A percentile compares a stretch with the other conserved stretches of the same genome.
These are phyloP conservation scores for Stephanodiscus triporus DNA, from an alignment of 108 stramenopile genomes.

Conservation along the genomic window DNA sequence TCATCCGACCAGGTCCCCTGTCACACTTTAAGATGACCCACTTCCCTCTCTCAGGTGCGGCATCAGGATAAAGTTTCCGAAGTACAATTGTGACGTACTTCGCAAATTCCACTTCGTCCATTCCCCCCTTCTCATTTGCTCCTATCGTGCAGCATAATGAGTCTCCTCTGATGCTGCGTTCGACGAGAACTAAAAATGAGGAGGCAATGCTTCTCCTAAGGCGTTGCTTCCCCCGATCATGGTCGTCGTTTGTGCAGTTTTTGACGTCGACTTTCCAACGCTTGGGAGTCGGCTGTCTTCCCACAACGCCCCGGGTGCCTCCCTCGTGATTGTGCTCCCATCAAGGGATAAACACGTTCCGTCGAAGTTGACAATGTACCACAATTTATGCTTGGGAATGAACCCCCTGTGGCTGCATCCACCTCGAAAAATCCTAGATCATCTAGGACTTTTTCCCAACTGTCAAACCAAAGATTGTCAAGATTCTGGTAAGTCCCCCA, in stretches of 20 bases:
- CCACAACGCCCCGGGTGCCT: not conserved
- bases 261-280: not conserved
- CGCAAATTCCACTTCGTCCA: slow-evolving; percentile 9
- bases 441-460: slow-evolving; percentile 1
- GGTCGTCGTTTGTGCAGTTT: not conserved
- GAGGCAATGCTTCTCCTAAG: slow-evolving; percentile 4
- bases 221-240: slow-evolving; percentile 9
- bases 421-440: not conserved
- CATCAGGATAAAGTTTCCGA: slow-evolving; percentile 18
- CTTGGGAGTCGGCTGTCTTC: not conserved
- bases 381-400: not conserved
- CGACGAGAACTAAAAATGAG: not conserved
- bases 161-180: not conserved
- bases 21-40: slow-evolving; percentile 25
- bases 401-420: not conserved
- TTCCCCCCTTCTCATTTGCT: slow-evolving; percentile 22
- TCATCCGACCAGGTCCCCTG: slow-evolving; percentile 18
- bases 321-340: slow-evolving; percentile 8
- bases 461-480: not conserved
- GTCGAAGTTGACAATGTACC: slow-evolving; percentile 11
- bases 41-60: slow-evolving; percentile 12
- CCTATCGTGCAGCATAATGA: slow-evolving; percentile 1
- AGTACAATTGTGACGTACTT: not conserved
- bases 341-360: slow-evolving; percentile 17
- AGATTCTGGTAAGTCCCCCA: slow-evolving; percentile 13